These are phyloP conservation scores for Neonectria hederae DNA, from an alignment of 2,329 filamentous ascomycete genomes.

Conservation along the genomic window DNA sequence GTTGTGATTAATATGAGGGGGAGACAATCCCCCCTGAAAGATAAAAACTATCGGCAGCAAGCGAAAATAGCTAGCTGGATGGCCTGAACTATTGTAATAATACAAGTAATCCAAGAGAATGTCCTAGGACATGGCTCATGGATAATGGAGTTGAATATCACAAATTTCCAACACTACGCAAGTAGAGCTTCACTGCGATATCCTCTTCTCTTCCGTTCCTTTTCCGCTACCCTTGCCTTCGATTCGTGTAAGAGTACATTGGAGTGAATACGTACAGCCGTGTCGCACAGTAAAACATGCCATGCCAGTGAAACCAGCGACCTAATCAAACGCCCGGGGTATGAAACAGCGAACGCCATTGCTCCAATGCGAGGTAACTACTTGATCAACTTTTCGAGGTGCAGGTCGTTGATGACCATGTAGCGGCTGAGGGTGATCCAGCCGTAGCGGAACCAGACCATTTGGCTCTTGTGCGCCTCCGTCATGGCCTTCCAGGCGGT, in stretches of 20 bases:
- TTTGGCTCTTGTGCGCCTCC: conserved; percentile 89
- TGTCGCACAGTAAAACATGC: background rate
- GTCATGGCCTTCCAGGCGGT: conserved; percentile 88
- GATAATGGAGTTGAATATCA: background rate
- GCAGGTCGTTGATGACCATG: conserved; percentile 94
- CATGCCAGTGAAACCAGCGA: background rate
- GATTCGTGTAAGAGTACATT: no score
- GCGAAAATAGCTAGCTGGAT: conserved; percentile 1
- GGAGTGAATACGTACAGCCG: no score
- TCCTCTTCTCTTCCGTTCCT: background rate
- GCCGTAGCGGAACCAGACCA: conserved; percentile 97
- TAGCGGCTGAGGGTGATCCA: conserved; percentile 94
- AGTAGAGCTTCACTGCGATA: background rate
- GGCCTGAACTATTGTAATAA: background rate
- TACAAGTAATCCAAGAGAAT: background rate
- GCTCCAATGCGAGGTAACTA: background rate
- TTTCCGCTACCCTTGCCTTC: background rate
- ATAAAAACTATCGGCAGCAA: background rate
- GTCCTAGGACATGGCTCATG: background rate
- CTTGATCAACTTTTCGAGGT: conserved; percentile 55
- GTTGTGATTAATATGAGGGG: background rate
- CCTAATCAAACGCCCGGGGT: background rate
- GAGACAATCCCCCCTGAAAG: background rate
- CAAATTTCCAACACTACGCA: background rate
- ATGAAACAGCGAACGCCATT: background rate